These are phyloP conservation scores for Lablab purpureus DNA, from an alignment of 306 rosid genomes.

Conservation along the genomic window DNA sequence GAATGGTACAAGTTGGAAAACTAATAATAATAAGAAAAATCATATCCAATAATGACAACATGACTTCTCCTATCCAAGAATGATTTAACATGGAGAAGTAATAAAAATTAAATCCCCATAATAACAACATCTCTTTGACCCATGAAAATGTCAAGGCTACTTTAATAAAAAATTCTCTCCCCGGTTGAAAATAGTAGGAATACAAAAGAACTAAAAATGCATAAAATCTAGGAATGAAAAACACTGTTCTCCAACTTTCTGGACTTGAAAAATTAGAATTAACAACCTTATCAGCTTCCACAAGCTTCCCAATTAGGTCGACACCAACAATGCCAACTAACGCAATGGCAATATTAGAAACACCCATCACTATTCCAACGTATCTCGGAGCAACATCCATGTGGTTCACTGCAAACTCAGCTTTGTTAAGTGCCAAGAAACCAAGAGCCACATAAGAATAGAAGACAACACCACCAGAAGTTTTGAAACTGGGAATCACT, in stretches of 20 bases:
- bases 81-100: slow-evolving; percentile 50
- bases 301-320: slow-evolving; percentile 82
- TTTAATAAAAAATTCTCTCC: slow-evolving; percentile 93
- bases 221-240: slow-evolving; percentile 81
- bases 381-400: slow-evolving; percentile 97
- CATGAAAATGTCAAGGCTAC: slow-evolving; percentile 37
- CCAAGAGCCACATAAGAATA: slow-evolving; percentile 97
- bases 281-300: slow-evolving; percentile 78
- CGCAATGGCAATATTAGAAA: slow-evolving; percentile 93
- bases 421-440: slow-evolving; percentile 93
- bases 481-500: slow-evolving; percentile 79
- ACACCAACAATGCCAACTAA: slow-evolving; percentile 95
- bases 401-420: slow-evolving; percentile 97
- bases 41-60: slow-evolving; percentile 35
- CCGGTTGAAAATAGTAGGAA: slow-evolving; percentile 86
- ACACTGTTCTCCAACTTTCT: slow-evolving; percentile 91
- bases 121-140: slow-evolving; percentile 18
- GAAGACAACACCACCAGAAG: slow-evolving; percentile 86
- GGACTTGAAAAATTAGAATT: slow-evolving; percentile 84
- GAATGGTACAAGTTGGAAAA: slow-evolving; percentile 40
- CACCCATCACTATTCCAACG: slow-evolving; percentile 98
- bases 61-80: slow-evolving; percentile 47
- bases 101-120: slow-evolving; percentile 46
- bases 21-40: not conserved
- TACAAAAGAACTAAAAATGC: slow-evolving; percentile 78